Evolutionary conservation across 305 asterid genomes (phyloP).

Genomic region (Solanum hybrid): DNA sequence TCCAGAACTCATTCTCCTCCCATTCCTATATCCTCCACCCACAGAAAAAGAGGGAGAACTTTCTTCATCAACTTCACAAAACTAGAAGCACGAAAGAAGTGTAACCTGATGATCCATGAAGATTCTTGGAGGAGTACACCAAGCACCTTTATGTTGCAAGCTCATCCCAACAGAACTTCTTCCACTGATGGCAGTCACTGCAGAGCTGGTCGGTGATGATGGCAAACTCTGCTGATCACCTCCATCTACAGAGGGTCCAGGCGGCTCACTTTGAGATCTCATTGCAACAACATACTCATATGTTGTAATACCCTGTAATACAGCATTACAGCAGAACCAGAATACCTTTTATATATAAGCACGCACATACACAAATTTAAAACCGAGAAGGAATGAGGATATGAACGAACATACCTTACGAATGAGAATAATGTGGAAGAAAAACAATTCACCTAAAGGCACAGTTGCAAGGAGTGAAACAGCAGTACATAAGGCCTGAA

Average conservation of each 20-base stretch:
- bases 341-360: not conserved
- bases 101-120: slow-evolving; percentile 94
- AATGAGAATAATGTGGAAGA: slow-evolving; percentile 87
- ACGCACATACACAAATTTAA: not conserved
- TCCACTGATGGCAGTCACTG: slow-evolving; percentile 88
- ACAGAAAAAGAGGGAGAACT: not conserved
- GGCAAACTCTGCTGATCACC: slow-evolving; percentile 88
- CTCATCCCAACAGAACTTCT: slow-evolving; percentile 94
- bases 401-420: slow-evolving; percentile 52
- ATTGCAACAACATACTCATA: slow-evolving; percentile 89
- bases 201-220: slow-evolving; percentile 89
- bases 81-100: not conserved
- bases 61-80: not conserved
- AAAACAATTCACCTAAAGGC: slow-evolving; percentile 85
- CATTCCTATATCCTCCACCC: not conserved
- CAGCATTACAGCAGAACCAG: not conserved
- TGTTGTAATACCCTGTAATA: slow-evolving; percentile 79
- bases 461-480: slow-evolving; percentile 81
- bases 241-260: slow-evolving; percentile 76
- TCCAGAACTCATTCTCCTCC: not conserved
- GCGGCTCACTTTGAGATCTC: slow-evolving; percentile 95
- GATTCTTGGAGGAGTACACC: slow-evolving; percentile 98
- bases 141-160: slow-evolving; percentile 86
- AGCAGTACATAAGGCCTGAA: slow-evolving; percentile 79
- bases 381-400: slow-evolving; percentile 3